These are phyloP conservation scores for Beauveria medogensis DNA, from an alignment of 2,329 filamentous ascomycete genomes.

Conservation along the genomic window DNA sequence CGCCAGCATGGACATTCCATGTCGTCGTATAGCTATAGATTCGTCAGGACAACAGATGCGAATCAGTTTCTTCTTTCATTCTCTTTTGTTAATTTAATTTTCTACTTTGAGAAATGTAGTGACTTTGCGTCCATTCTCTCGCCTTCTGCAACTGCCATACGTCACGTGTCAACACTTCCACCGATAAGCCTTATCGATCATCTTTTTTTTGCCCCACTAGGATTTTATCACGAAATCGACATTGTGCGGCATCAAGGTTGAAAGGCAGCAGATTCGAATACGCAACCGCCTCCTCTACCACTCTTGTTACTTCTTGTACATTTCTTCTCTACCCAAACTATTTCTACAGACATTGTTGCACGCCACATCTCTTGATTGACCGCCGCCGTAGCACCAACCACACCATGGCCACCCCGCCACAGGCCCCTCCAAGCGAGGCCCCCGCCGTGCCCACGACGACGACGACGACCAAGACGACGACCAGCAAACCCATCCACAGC, in stretches of 20 bases:
- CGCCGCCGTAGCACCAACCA: background rate
- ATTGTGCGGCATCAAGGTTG: slow-evolving; percentile 5
- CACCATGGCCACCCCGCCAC: slow-evolving; percentile 10
- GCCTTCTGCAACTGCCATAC: background rate
- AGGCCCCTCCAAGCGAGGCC: slow-evolving; percentile 4
- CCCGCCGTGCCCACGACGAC: background rate
- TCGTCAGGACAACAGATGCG: too few relatives aligned
- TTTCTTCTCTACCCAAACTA: background rate
- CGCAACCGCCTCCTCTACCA: background rate
- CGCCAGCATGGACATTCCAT: too few relatives aligned
- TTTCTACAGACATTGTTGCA: accelerated
- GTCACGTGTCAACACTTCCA: background rate
- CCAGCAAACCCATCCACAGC: slow-evolving; percentile 63
- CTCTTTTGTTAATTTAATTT: background rate
- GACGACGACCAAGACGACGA: slow-evolving; percentile 9
- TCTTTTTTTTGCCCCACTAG: slow-evolving; percentile 9
- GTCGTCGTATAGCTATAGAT: too few relatives aligned
- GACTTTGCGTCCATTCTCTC: too few relatives aligned
- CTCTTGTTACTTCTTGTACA: too few relatives aligned
- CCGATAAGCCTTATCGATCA: slow-evolving; percentile 10
- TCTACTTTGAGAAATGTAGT: background rate
- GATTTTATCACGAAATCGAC: slow-evolving; percentile 1
- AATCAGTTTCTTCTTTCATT: too few relatives aligned
- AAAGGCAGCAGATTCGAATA: background rate
- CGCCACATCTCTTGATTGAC: too few relatives aligned